Evolutionary conservation across 2,329 filamentous ascomycete genomes (phyloP).

Genomic region (Colletotrichum lini): DNA sequence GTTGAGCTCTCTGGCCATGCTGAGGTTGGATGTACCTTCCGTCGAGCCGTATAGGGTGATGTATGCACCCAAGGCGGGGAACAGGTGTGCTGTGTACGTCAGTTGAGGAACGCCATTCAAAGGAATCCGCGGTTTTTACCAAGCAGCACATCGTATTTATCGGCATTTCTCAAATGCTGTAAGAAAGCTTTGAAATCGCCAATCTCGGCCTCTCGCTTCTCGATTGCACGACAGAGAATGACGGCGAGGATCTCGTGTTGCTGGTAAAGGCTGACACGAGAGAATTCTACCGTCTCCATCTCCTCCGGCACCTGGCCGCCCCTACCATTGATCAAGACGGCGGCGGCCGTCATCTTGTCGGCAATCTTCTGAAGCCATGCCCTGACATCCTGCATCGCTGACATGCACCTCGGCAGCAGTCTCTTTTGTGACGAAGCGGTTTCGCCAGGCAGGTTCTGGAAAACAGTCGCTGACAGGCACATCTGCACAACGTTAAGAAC

Average conservation of each 20-base stretch:
- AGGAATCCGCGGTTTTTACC: constrained; percentile 53
- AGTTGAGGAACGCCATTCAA: neutral
- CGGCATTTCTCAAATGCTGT: constrained; percentile 75
- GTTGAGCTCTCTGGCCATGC: constrained; percentile 80
- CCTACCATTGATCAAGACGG: constrained; percentile 78
- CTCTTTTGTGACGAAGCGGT: constrained; percentile 47
- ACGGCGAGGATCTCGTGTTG: constrained; percentile 92
- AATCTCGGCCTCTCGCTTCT: constrained; percentile 77
- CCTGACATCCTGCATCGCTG: constrained; percentile 82
- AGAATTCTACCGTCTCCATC: constrained; percentile 84
- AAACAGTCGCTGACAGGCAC: constrained; percentile 70
- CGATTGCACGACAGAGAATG: constrained; percentile 84
- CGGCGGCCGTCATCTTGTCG: constrained; percentile 82
- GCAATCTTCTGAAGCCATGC: constrained; percentile 81
- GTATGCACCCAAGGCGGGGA: constrained; percentile 83
- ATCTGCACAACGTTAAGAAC: constrained; percentile 66
- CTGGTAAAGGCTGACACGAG: constrained; percentile 83
- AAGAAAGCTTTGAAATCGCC: constrained; percentile 84
- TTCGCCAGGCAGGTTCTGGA: constrained; percentile 56
- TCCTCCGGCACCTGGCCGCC: constrained; percentile 70
- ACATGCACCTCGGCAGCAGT: constrained; percentile 82
- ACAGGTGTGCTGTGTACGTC: constrained; percentile 75
- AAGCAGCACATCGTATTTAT: constrained; percentile 80
- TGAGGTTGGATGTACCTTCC: constrained; percentile 77
- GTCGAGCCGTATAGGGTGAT: constrained; percentile 85